A percentile compares a stretch with the other conserved stretches of the same genome.
Conservation (phyloP, 495 filamentous ascomycete species). For the Trichoderma virens region DNA sequence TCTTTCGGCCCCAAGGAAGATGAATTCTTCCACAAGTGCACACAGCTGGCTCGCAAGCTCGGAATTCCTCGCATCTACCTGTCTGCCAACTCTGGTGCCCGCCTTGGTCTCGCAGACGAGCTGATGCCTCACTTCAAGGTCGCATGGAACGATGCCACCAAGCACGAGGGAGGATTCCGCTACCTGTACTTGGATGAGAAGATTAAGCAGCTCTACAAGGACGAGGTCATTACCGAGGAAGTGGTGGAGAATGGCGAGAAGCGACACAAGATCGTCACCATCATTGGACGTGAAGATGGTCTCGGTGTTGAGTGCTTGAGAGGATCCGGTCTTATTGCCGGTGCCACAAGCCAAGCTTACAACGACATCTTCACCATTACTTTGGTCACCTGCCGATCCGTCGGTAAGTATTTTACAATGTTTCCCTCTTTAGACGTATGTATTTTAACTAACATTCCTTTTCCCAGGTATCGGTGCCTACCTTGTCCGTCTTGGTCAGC, state of each 20-base stretch:
- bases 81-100: constrained; percentile 98
- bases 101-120: constrained; percentile 94
- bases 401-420: constrained; percentile 48
- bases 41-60: constrained; percentile 83
- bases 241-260: constrained; percentile 81
- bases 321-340: constrained; percentile 95
- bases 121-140: constrained; percentile 94
- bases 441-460: constrained; percentile 19
- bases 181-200: constrained; percentile 94
- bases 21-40: constrained; percentile 98
- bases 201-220: constrained; percentile 81
- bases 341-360: constrained; percentile 93
- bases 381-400: constrained; percentile 92
- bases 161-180: constrained; percentile 89
- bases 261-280: constrained; percentile 87
- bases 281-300: constrained; percentile 91
- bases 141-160: constrained; percentile 82
- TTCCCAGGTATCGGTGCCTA: constrained; percentile 84
- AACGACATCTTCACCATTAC: constrained; percentile 99
- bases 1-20: constrained; percentile 95
- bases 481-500: constrained; percentile 92
- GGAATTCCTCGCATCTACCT: constrained; percentile 96
- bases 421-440: neutral
- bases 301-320: constrained; percentile 96
- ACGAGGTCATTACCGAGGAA: constrained; percentile 83